Evolutionary conservation across 148 eudicot species (phyloP), one percentile per base, ranked within the genome.

Genomic region (Nepenthes mirabilis): DNA sequence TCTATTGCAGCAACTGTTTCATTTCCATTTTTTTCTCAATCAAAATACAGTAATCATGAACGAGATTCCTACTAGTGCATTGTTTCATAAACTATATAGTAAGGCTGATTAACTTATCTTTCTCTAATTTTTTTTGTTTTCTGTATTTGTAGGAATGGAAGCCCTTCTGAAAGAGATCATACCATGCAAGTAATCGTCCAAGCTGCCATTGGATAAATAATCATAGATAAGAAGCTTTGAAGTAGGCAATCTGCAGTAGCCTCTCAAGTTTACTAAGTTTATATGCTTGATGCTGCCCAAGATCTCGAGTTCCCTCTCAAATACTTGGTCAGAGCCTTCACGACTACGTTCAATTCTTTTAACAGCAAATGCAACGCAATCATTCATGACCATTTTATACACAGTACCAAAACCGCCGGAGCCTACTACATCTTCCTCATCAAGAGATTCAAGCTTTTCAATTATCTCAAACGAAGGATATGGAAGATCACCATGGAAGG

Each of bases 331-430:
- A 35, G 82, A 88, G 54, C 94, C 91, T 79, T 85, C 85, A 60
- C 88, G 87, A 58, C 71, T 71, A 33, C 80, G 77, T 62, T 88
- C 95, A 14, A 91, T 86, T 70, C 77, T 82, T 68, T 91, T 91
- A 14, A 91, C 96, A 55, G 98, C 98, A 74, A 88, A 91, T 62
- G 91, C 83, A 37, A 85, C 90, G 77, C 91, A 88, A 72, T 91
- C 98, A 74, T 91, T 88, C 98, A 91, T 91, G 64, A 88, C 96
- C 95, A 91, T 82, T 66, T 87, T 74, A 55, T 88, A 91, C 1
- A 91, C 98, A 9, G 96, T 91, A 40, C 98, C 98, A 67, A 78
- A 91, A 23, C 98, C 98, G 61, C 98, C 98, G 2, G 96, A 81
- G 56, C 98, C 98, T 14, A 91, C 95, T 57, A 91, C 74, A 56